Conservation (phyloP, 1,284 basidiomycete species). For the Hortiboletus rubellus region DNA sequence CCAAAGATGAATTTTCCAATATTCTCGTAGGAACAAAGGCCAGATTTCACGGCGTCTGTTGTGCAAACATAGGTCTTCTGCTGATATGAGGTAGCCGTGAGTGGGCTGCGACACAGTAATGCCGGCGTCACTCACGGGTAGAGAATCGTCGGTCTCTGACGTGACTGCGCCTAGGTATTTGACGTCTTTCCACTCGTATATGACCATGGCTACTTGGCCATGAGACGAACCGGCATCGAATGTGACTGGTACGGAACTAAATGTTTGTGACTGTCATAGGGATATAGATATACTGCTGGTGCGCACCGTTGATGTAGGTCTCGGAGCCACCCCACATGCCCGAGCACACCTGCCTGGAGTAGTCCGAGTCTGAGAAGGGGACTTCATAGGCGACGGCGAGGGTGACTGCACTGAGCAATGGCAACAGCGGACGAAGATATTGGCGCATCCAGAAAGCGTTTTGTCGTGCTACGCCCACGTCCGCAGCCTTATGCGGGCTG, state of each 20-base stretch:
- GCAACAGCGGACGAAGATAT: conserved; percentile 29
- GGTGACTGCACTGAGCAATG: conserved; percentile 36
- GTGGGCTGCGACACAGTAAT: conserved; percentile 10
- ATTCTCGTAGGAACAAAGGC: conserved; percentile 67
- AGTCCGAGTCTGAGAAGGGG: conserved; percentile 71
- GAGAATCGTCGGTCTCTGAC: conserved; percentile 52
- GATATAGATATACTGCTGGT: conserved; percentile 3
- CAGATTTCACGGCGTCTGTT: conserved; percentile 64
- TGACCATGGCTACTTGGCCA: conserved; percentile 91
- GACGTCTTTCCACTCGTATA: conserved; percentile 94
- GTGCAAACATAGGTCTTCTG: conserved; percentile 95
- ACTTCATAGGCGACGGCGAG: conserved; percentile 57
- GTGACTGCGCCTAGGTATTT: conserved; percentile 78
- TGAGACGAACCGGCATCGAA: conserved; percentile 73
- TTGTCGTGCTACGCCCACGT: conserved; percentile 21
- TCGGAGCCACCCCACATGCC: conserved; percentile 88
- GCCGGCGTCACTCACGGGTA: conserved; percentile 61
- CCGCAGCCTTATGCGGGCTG: conserved; percentile 6
- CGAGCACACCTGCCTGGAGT: conserved; percentile 86
- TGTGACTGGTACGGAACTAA: conserved; percentile 55
- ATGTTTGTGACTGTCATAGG: not conserved
- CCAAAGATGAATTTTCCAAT: conserved; percentile 86
- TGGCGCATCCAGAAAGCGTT: conserved; percentile 29
- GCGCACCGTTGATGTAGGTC: conserved; percentile 84
- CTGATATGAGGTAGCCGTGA: conserved; percentile 29